These are phyloP conservation scores for Pseudognaphalium luteoalbum DNA, from an alignment of 129 eudicot species.

Conservation along the genomic window DNA sequence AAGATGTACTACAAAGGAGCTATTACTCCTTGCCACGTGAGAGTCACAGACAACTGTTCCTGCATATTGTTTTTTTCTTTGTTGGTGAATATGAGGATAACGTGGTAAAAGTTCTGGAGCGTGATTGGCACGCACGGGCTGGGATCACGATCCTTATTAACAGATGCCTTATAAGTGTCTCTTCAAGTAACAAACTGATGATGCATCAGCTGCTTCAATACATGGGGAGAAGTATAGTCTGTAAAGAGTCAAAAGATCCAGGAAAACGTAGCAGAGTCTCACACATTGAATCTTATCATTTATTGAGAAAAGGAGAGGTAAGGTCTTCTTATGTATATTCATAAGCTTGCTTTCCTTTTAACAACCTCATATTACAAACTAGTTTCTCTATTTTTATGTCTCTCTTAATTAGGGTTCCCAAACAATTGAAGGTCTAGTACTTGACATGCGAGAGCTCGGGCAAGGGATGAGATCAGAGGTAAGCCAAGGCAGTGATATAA, in stretches of 20 bases:
- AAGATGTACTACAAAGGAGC: slow-evolving; percentile 13
- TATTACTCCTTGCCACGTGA: slow-evolving; percentile 11
- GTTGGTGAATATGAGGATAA: background rate
- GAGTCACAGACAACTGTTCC: slow-evolving; percentile 13
- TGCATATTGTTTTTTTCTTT: slow-evolving; percentile 26
- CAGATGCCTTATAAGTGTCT: slow-evolving; percentile 13
- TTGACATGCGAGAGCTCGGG: slow-evolving; percentile 7
- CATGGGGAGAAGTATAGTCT: slow-evolving; percentile 10
- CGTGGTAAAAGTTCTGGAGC: background rate
- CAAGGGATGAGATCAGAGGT: background rate
- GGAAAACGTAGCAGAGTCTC: slow-evolving; percentile 4
- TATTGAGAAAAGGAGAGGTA: slow-evolving; percentile 27
- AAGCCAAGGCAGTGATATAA: background rate
- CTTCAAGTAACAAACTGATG: background rate
- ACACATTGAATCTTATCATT: slow-evolving; percentile 6
- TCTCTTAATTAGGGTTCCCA: slow-evolving; percentile 24
- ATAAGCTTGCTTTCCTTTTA: background rate
- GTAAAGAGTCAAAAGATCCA: slow-evolving; percentile 9
- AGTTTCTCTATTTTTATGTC: background rate
- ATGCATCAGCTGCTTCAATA: slow-evolving; percentile 22
- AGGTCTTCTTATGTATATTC: slow-evolving; percentile 17
- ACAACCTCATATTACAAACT: background rate
- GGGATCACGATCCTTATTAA: slow-evolving; percentile 10
- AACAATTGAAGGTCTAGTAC: slow-evolving; percentile 34
- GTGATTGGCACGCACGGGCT: background rate